Evolutionary conservation across 306 rosid species (phyloP).

Genomic region (Pachyrhizus erosus): DNA sequence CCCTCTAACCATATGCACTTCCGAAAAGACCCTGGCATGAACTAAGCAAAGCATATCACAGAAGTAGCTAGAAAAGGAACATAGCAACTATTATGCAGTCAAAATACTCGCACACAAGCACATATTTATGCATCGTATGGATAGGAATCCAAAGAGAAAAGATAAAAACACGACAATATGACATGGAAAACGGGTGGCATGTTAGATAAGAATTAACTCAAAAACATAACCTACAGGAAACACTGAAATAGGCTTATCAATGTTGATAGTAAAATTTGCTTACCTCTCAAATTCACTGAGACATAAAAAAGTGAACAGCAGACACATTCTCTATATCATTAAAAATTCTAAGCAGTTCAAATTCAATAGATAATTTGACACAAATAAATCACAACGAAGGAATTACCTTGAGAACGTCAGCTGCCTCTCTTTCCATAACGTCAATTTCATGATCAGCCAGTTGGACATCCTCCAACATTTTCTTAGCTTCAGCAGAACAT

Average conservation of each 20-base stretch:
- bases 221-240: neutral
- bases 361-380: neutral
- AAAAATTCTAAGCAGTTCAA: slow-evolving; percentile 15
- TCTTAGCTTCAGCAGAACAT: slow-evolving; percentile 64
- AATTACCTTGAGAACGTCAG: slow-evolving; percentile 71
- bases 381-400: neutral
- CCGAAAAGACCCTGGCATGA: neutral
- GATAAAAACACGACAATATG: neutral
- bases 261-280: neutral
- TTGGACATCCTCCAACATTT: slow-evolving; percentile 65
- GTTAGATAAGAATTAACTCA: neutral
- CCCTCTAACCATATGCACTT: neutral
- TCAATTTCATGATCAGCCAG: slow-evolving; percentile 59
- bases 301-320: neutral
- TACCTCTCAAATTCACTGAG: neutral
- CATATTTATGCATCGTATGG: neutral
- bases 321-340: neutral
- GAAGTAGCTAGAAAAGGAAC: neutral
- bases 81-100: slow-evolving; percentile 3
- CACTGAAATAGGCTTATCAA: neutral
- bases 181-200: neutral
- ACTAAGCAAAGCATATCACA: neutral
- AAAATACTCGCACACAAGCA: neutral
- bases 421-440: slow-evolving; percentile 74
- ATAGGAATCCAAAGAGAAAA: neutral